These are phyloP conservation scores for Boehmeria nivea DNA, from an alignment of 306 rosid genomes.

Conservation along the genomic window DNA sequence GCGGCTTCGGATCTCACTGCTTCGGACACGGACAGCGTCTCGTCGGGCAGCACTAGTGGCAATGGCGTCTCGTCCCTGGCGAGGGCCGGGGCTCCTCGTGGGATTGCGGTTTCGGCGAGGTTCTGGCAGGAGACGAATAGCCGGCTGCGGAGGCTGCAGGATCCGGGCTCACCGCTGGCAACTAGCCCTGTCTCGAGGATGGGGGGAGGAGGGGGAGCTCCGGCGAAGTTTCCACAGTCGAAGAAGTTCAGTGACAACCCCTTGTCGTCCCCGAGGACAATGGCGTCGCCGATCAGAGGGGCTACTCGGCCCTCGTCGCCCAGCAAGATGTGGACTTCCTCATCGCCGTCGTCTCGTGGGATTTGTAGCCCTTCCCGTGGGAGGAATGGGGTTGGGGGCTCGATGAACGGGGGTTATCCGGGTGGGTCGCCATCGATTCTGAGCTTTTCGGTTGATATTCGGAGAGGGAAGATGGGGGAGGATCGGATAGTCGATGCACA, in stretches of 20 bases:
- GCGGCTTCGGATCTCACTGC: too few relatives aligned
- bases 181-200: constrained; percentile 60
- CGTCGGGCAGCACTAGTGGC: constrained; percentile 86
- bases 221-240: constrained; percentile 52
- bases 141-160: constrained; percentile 82
- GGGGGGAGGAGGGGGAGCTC: constrained; percentile 6
- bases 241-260: constrained; percentile 57
- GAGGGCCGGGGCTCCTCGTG: constrained; percentile 42
- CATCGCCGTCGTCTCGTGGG: constrained; percentile 67
- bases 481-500: constrained; percentile 91
- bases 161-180: constrained; percentile 80
- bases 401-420: constrained; percentile 43
- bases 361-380: constrained; percentile 70
- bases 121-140: constrained; percentile 99
- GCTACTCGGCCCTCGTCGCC: constrained; percentile 79
- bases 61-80: constrained; percentile 32
- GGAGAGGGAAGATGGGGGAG: constrained; percentile 95
- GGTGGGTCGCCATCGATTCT: constrained; percentile 73
- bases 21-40: constrained; percentile 94
- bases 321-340: constrained; percentile 68
- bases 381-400: constrained; percentile 54
- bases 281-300: constrained; percentile 76
- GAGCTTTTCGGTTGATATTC: constrained; percentile 80
- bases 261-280: constrained; percentile 61
- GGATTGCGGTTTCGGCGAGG: constrained; percentile 75